phyloP scores from a whole-genome alignment of 2,329 filamentous ascomycete genomes.

The Chaetomiaceae sp. region DNA sequence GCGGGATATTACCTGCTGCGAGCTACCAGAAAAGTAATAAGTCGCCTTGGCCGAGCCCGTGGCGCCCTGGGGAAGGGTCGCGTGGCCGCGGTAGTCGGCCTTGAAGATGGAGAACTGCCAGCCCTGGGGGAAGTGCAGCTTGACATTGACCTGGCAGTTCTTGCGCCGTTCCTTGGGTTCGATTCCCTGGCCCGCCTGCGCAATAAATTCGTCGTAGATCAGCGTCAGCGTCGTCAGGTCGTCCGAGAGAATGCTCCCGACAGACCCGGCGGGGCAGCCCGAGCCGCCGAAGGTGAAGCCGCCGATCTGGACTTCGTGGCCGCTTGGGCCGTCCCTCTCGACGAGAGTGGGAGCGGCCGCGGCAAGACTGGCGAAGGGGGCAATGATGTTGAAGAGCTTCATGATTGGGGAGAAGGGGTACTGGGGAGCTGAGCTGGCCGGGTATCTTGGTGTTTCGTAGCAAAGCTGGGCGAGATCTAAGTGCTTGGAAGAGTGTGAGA shows the following conservation, averaged over 20 bases:
- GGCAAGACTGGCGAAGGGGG: conserved; percentile 17
- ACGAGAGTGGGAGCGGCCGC: conserved; percentile 13
- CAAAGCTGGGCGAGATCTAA: no score
- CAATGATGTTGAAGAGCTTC: conserved; percentile 14
- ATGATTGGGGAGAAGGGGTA: no score
- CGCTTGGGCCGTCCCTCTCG: conserved; percentile 20
- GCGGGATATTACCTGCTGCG: conserved; percentile 41
- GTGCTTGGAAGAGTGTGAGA: no score
- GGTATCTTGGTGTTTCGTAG: no score
- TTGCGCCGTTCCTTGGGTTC: conserved; percentile 43
- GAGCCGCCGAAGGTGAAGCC: conserved; percentile 28
- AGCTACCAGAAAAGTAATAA: conserved; percentile 49
- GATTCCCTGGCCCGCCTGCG: conserved; percentile 42
- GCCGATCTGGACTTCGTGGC: conserved; percentile 26
- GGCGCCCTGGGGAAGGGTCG: conserved; percentile 41
- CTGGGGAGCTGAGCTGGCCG: no score
- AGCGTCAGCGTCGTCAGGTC: conserved; percentile 39
- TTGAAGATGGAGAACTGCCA: conserved; percentile 50
- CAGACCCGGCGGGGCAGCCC: conserved; percentile 27
- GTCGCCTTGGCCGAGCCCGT: conserved; percentile 46
- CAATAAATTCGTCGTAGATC: conserved; percentile 48
- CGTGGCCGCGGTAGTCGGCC: conserved; percentile 49
- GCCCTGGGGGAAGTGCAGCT: conserved; percentile 46
- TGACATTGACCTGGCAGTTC: conserved; percentile 51
- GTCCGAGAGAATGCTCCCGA: conserved; percentile 25